Evolutionary conservation across 192 early-diverging fungal species (phyloP), one percentile per base, ranked within the genome.

Genomic region (Linderina pennispora): DNA sequence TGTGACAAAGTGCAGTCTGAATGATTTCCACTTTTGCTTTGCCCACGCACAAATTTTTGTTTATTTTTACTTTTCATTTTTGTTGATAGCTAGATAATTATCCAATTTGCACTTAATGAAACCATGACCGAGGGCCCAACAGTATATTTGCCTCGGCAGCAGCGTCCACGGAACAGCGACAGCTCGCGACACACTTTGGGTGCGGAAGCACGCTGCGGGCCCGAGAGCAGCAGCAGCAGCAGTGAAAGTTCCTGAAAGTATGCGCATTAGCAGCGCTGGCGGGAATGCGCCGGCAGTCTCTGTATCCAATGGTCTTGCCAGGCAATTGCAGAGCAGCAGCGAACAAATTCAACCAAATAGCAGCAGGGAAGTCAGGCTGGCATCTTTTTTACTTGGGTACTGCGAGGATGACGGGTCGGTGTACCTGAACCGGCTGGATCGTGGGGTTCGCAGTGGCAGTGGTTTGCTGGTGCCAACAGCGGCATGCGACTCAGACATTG

Each of bases 391-490:
- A 13, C 48, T 71, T 17, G 67, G 67, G 11, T 64, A 71, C 16
- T 15, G 48, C 16, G 60, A 64, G 14, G 31, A 47, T 32, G 56
- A 71, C 20, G 61, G 56, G n/a, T 43, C 60, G 4, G 35, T 55
- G n/a, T 34, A 63, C 32, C 47, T 71, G 20, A 71, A 71, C 32
- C 47, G 51, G 28, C 53, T 71, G 23, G 67, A 71, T 34, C 55
- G 54, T 14, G 67, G 67, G 1, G 49, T 71, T n/a, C n/a, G n/a
- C 6, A 20, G 25, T 19, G 13, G 39, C 23, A 20, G 28, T 4
- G 53, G 48, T 1, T 24, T 36, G 23, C 67, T 54, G 8, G n/a
- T 55, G n/a, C 67, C 67, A 8, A 71, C 67, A 1, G 40, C 53
- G 3, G 53, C 39, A 0, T 47, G 49, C 18, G 38, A 26, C 24